Evolutionary conservation across 352 stramenopile species (phyloP).

Genomic region (Globisporangium barbulae): DNA sequence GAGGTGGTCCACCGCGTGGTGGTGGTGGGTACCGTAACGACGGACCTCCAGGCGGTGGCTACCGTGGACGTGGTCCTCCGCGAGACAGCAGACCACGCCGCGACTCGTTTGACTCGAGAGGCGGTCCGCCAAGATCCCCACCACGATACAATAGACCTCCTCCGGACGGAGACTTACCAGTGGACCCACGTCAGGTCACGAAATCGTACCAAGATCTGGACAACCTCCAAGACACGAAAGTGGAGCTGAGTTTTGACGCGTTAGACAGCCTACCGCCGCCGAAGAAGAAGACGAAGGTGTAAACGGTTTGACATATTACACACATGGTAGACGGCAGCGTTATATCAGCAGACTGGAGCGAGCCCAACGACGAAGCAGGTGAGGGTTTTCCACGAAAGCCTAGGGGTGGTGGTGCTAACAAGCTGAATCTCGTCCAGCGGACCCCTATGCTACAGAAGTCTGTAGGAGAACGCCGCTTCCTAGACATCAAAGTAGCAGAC

Average conservation of each 20-base stretch:
- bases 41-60: conserved; percentile 31
- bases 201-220: conserved; percentile 85
- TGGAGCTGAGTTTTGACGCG: conserved; percentile 81
- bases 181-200: conserved; percentile 77
- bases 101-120: conserved; percentile 39
- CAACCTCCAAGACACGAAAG: conserved; percentile 79
- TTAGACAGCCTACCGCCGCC: conserved; percentile 74
- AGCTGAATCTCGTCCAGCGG: too few species aligned
- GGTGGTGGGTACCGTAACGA: conserved; percentile 53
- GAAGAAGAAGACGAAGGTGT: conserved; percentile 86
- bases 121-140: conserved; percentile 29
- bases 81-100: conserved; percentile 42
- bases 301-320: conserved; percentile 3
- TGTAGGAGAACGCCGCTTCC: too few species aligned
- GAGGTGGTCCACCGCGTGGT: conserved; percentile 23
- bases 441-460: too few species aligned
- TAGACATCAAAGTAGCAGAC: too few species aligned
- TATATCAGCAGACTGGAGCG: not conserved
- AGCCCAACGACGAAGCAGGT: not conserved
- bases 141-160: conserved; percentile 30
- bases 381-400: too few species aligned
- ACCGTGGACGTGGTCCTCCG: conserved; percentile 47
- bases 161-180: conserved; percentile 65
- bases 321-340: not conserved
- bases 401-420: too few species aligned